Base-by-base conservation (phyloP, 2,329 filamentous ascomycete genomes). In the Talaromyces sp. region DNA sequence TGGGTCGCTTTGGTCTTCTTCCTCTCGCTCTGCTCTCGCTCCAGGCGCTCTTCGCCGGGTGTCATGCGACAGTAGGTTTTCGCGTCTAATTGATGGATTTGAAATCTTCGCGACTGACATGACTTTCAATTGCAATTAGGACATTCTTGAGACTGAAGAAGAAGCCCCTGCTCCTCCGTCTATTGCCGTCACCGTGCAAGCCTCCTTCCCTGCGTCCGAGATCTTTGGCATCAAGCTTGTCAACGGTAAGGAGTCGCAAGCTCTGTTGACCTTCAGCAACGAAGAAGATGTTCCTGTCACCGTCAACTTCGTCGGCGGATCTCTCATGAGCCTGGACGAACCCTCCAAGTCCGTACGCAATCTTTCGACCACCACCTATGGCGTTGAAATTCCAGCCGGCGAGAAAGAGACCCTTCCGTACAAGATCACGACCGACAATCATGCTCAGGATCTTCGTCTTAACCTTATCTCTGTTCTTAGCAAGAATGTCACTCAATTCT, bases 221-320 rank as follows among this genome's bases (percentile, higher is more conserved):
- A 88, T 96, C 77, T 94, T 97, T 68, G 94, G 93, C 69, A 87
- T 97, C 68, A 96, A 96, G 85, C 87, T 97, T 67, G 85, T 97
- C 81, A 99, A 99, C 74, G 91, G 92, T 71, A 88, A 88, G 66
- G 86, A 91, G 48, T 96, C 92, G 65, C 86, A 90, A 75, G 89
- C 92, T 38, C 78, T 95, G 58, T 80, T 99, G 68, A 87, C 91
- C 70, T 82, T 99, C 74, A 85, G 82, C 74, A 99, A 99, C 81
- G 82, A 90, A 63, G 94, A 99, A 78, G 81, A 85, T 12, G 81
- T 82, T 57, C 84, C 92, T 26, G 84, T 99, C 71, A 84, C 83
- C 63, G 81, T 99, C 62, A 83, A 87, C 72, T 84, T 95, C 68
- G 78, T 97, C 52, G 88, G 88, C 51, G 94, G 92, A 65, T 84